A percentile compares a stretch with the other conserved stretches of the same genome.
These are phyloP conservation scores for Tetracentron sinense DNA, from an alignment of 164 flowering plant species.

Conservation along the genomic window DNA sequence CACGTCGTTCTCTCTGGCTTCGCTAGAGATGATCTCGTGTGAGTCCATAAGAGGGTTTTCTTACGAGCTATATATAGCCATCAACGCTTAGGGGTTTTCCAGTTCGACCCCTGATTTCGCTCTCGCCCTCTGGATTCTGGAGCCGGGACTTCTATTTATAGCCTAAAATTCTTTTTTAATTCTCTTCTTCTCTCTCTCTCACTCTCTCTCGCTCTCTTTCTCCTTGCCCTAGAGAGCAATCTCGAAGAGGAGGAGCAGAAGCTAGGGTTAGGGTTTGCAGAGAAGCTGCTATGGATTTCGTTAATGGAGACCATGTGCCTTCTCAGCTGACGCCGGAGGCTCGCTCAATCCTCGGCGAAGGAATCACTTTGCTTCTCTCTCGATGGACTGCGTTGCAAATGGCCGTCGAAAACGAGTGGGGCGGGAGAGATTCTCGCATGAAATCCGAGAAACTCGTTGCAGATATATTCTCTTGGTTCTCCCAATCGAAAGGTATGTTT, in stretches of 20 bases:
- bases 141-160: no score
- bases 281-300: slow-evolving; percentile 9
- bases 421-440: slow-evolving; percentile 34
- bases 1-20: no score
- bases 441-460: slow-evolving; percentile 29
- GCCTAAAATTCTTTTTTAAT: background rate
- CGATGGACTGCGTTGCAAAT: slow-evolving; percentile 43
- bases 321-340: slow-evolving; percentile 12
- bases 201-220: slow-evolving; percentile 2
- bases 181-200: background rate
- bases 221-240: background rate
- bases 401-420: slow-evolving; percentile 45
- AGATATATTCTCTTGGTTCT: slow-evolving; percentile 27
- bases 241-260: slow-evolving; percentile 1
- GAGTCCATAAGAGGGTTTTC: no score
- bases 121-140: no score
- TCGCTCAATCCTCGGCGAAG: slow-evolving; percentile 12
- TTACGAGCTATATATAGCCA: no score
- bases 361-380: slow-evolving; percentile 21
- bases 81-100: no score
- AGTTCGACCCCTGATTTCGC: no score
- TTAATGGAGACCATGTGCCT: slow-evolving; percentile 6
- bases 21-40: no score
- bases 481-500: slow-evolving; percentile 28
- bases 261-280: background rate